These are phyloP conservation scores for Rutstroemia sp. DNA, from an alignment of 2,329 filamentous ascomycete species.

Conservation along the genomic window DNA sequence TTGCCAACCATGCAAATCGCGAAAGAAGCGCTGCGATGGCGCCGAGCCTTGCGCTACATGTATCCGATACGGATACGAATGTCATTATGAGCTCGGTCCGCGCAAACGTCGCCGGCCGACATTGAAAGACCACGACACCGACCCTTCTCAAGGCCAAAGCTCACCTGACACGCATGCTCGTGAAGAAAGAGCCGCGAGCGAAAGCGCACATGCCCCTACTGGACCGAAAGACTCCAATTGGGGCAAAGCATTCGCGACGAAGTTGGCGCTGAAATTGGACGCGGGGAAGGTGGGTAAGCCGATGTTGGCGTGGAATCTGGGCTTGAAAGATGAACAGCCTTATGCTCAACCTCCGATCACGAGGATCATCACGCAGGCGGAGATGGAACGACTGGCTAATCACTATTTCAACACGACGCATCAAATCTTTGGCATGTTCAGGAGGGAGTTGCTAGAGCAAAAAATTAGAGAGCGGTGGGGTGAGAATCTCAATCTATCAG, in stretches of 20 bases:
- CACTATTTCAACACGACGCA: constrained; percentile 27
- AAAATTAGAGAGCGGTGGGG: constrained; percentile 28
- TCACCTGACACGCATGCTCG: constrained; percentile 5
- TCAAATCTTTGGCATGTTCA: constrained; percentile 29
- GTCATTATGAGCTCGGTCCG: constrained; percentile 6
- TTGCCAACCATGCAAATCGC: constrained; percentile 8
- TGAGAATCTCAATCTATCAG: constrained; percentile 21
- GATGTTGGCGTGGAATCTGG: constrained; percentile 32
- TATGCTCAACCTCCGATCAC: constrained; percentile 17
- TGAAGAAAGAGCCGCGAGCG: constrained; percentile 2
- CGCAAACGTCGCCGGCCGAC: constrained; percentile 3
- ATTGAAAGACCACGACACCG: constrained; percentile 5
- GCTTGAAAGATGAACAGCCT: constrained; percentile 24
- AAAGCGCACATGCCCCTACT: neutral
- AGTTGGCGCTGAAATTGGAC: constrained; percentile 4
- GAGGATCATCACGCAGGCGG: constrained; percentile 9
- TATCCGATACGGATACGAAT: constrained; percentile 3
- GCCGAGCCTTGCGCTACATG: constrained; percentile 7
- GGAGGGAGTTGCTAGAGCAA: constrained; percentile 20
- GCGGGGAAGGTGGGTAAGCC: constrained; percentile 21
- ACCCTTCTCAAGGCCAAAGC: constrained; percentile 5
- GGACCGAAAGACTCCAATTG: neutral
- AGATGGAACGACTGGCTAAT: constrained; percentile 15
- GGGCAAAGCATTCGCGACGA: constrained; percentile 6
- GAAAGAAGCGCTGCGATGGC: constrained; percentile 9